phyloP scores from a whole-genome alignment of 2,329 filamentous ascomycete species.

The Cryphonectria carpinicola region DNA sequence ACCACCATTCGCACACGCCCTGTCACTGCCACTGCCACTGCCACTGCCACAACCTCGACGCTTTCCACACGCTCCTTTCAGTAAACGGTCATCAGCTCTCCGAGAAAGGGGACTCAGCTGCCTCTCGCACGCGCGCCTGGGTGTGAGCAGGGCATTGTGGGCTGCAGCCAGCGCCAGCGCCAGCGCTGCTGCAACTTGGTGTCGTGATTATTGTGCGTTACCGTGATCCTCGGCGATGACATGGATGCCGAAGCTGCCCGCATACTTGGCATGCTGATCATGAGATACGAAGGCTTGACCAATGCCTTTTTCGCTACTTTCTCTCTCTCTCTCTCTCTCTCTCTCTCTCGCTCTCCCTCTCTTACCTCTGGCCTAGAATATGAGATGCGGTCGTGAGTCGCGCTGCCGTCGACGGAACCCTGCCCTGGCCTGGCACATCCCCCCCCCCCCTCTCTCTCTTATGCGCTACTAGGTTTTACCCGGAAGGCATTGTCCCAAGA shows the following conservation, averaged over 20 bases:
- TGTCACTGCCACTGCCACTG: background rate
- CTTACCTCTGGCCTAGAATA: background rate
- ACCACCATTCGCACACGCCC: background rate
- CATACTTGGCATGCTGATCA: conserved; percentile 5
- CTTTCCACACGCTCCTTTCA: background rate
- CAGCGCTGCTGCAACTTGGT: background rate
- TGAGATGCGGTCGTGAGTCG: background rate
- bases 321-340: background rate
- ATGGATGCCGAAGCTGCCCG: background rate
- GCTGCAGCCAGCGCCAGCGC: background rate
- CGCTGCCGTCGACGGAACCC: background rate
- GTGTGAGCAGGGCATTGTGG: background rate
- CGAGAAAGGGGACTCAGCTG: background rate
- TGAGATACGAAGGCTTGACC: background rate
- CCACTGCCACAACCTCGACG: background rate
- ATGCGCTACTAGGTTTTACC: background rate
- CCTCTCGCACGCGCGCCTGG: background rate
- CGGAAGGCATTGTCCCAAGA: background rate
- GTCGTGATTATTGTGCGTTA: background rate
- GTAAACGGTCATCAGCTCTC: conserved; percentile 11
- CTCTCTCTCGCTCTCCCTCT: background rate
- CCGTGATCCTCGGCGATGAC: background rate
- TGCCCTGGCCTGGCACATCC: background rate
- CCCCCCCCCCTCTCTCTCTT: background rate
- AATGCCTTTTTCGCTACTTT: background rate